Evolutionary conservation across 345 rosid species (phyloP), one percentile per base, ranked within the genome.

Genomic region (Eucalyptus marginata): DNA sequence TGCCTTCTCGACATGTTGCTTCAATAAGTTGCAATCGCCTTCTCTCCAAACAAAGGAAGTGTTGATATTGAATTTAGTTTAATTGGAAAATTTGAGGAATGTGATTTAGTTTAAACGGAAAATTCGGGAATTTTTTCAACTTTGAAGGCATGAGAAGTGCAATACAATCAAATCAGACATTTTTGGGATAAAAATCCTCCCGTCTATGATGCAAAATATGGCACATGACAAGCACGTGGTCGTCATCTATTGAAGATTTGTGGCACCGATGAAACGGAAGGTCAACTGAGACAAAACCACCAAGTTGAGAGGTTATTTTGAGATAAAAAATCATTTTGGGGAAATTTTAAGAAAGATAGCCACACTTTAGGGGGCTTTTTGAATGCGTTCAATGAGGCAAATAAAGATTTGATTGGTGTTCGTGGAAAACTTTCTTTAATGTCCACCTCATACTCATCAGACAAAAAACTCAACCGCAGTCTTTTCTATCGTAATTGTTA

Each of bases 371-470:
- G 62, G 62, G 62, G 13, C 62, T 56, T 22, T 56, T 56, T 56
- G 29, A 56, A 56, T 56, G 13, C 62, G 24, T 56, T 10, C 62
- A 56, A 0, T 2, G 29, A 56, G 62, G 29, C 62, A 24, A 2
- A 2, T 56, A 24, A 24, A 56, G 29, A 56, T 24, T 1, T 56
- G 62, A 56, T 1, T 56, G 62, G 29, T 0, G 13, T 56, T 4
- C 6, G 29, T 56, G 1, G 62, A 56, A 56, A 56, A 56, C 62
- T 56, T 56, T 10, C 29, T 56, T 52, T 52, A 52, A 52, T 52
- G 58, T 52, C 58, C 1, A 0, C 24, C 58, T 52, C 10, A 10
- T 7, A 0, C 58, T 52, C 4, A 52, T 52, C 58, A 4, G 24
- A 20, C 58, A 52, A 52, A 52, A 52, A 10, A 8, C 0, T 18